Conservation (phyloP, 169 alveolate species). For the Eimeria acervulina region DNA sequence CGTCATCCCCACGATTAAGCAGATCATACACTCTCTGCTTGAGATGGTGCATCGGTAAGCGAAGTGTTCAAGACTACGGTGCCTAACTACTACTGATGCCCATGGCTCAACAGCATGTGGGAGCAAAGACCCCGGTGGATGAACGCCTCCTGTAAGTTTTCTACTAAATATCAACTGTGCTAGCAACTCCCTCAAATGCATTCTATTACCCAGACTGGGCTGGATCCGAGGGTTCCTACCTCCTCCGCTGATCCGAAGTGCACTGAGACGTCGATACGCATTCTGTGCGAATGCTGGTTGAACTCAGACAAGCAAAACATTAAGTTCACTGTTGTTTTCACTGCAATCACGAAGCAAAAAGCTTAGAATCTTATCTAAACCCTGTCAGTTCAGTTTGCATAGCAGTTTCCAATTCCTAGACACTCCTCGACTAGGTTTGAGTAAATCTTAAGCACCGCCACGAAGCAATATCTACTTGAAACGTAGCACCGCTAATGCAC, state of each 20-base stretch:
- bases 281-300: conserved; percentile 32
- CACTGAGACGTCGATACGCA: conserved; percentile 1
- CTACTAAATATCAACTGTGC: neutral
- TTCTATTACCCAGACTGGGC: conserved; percentile 32
- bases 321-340: conserved; percentile 48
- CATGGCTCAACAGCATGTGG: conserved; percentile 23
- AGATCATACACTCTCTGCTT: neutral
- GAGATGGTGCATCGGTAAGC: conserved; percentile 62
- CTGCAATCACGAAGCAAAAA: conserved; percentile 35
- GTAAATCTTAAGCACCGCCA: conserved; percentile 13
- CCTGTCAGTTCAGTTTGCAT: conserved; percentile 34
- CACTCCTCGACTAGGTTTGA: neutral
- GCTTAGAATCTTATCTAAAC: neutral
- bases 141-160: conserved; percentile 66
- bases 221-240: conserved; percentile 72
- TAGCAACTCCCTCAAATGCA: neutral
- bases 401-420: conserved; percentile 5
- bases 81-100: neutral
- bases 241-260: conserved; percentile 55
- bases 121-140: conserved; percentile 69
- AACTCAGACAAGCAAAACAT: conserved; percentile 14
- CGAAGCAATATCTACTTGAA: conserved; percentile 49
- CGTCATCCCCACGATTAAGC: conserved; percentile 6
- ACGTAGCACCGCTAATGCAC: conserved; percentile 63
- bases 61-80: neutral